Evolutionary conservation across 1,284 basidiomycete genomes (phyloP).

Genomic region (Leccinum subfulvum): DNA sequence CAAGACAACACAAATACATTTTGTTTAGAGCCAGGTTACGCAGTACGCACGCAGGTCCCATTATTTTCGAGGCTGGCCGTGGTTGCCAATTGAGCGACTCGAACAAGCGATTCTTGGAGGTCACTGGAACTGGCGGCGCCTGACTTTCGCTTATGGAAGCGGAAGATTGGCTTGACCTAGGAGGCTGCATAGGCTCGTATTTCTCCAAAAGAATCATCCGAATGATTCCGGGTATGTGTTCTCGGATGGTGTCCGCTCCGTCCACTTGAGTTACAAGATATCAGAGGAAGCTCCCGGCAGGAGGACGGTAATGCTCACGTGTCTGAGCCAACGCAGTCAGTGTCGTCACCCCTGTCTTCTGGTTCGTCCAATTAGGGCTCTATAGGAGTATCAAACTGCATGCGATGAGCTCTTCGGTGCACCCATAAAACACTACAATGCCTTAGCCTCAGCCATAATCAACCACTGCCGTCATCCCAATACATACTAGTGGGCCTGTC

Average conservation of each 20-base stretch:
- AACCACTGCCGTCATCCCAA: neutral
- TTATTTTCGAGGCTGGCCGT: slow-evolving; percentile 19
- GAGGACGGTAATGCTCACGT: neutral
- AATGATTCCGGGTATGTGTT: slow-evolving; percentile 14
- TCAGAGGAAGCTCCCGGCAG: neutral
- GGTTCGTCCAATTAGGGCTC: slow-evolving; percentile 10
- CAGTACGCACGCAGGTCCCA: slow-evolving; percentile 18
- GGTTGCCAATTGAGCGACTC: neutral
- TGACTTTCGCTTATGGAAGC: neutral
- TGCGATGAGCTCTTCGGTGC: slow-evolving; percentile 8
- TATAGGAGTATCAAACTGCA: slow-evolving; percentile 5
- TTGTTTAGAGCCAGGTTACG: neutral
- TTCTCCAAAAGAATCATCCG: slow-evolving; percentile 16
- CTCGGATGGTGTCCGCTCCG: neutral
- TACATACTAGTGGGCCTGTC: slow-evolving; percentile 14
- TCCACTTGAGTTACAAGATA: neutral
- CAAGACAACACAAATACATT: neutral
- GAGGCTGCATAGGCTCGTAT: slow-evolving; percentile 3
- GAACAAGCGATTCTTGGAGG: neutral
- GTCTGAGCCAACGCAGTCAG: neutral
- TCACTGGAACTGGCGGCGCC: neutral
- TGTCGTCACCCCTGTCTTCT: neutral
- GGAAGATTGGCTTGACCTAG: neutral
- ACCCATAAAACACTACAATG: neutral
- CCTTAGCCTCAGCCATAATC: no score